These are phyloP conservation scores for Protostelium mycophagum DNA, from an alignment of 78 protist species.

Conservation along the genomic window DNA sequence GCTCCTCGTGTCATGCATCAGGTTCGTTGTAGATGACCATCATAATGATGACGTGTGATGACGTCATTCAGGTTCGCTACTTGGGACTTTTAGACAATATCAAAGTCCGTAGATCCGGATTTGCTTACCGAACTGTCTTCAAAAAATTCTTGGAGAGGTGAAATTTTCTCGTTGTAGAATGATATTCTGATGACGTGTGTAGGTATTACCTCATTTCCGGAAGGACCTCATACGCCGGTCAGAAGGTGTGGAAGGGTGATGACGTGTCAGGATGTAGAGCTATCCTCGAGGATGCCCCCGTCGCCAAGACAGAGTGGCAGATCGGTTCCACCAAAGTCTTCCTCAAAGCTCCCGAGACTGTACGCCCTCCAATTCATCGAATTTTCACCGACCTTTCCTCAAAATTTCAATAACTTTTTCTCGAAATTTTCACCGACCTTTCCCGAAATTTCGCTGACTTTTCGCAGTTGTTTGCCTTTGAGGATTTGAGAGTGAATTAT, in stretches of 20 bases:
- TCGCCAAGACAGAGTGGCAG: conserved; percentile 60
- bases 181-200: conserved; percentile 22
- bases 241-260: conserved; percentile 59
- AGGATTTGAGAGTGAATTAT: conserved; percentile 55
- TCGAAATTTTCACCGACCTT: too few species aligned
- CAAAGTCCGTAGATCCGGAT: conserved; percentile 92
- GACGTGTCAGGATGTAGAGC: conserved; percentile 28
- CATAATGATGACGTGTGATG: background rate
- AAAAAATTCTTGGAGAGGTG: conserved; percentile 64
- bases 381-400: background rate
- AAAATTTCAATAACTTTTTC: too few species aligned
- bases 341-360: conserved; percentile 68
- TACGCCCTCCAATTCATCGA: background rate
- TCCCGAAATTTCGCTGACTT: too few species aligned
- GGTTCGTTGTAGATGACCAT: conserved; percentile 7
- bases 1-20: conserved; percentile 59
- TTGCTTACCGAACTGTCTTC: conserved; percentile 76
- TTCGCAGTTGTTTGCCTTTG: conserved; percentile 53
- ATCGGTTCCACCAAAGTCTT: conserved; percentile 78
- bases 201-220: conserved; percentile 49
- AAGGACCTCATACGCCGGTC: conserved; percentile 48
- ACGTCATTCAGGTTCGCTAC: conserved; percentile 18
- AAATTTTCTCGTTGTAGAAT: background rate
- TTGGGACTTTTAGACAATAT: conserved; percentile 86
- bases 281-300: conserved; percentile 27